A percentile compares a stretch with the other conserved stretches of the same genome.
Conservation (phyloP, 1,284 basidiomycete species). For the Heliocybe sulcata region DNA sequence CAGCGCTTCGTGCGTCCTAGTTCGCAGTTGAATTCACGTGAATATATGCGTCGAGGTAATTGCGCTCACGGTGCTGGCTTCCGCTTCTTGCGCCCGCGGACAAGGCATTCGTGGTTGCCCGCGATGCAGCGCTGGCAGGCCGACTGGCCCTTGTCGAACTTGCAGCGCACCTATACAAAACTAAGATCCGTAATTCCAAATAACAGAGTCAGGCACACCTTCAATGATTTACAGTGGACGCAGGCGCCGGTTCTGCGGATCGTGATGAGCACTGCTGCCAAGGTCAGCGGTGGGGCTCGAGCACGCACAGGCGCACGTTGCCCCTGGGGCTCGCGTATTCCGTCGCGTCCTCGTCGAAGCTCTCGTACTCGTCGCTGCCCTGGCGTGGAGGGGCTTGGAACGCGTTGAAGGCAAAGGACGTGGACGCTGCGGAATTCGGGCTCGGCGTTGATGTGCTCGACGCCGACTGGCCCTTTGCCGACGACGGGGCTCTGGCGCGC, state of each 20-base stretch:
- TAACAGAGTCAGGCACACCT: constrained; percentile 26
- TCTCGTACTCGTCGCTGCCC: not conserved
- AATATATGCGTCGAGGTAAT: constrained; percentile 2
- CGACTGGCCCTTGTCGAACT: constrained; percentile 34
- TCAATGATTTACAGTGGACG: constrained; percentile 52
- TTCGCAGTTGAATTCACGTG: not conserved
- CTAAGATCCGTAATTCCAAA: not conserved
- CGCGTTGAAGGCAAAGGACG: not conserved
- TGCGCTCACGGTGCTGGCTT: constrained; percentile 43
- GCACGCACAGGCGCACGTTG: not conserved
- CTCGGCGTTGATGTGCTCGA: not conserved
- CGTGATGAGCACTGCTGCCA: not conserved
- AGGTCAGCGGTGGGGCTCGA: not conserved
- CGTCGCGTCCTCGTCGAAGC: not conserved
- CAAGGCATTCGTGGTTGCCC: constrained; percentile 38
- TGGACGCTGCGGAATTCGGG: not conserved
- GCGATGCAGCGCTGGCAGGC: constrained; percentile 38
- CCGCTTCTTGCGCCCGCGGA: constrained; percentile 47
- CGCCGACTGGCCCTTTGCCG: not conserved
- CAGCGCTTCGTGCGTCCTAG: constrained; percentile 51
- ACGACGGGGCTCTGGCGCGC: not conserved
- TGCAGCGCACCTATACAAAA: constrained; percentile 39
- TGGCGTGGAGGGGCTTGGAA: not conserved
- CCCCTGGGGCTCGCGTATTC: not conserved
- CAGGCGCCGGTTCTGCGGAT: constrained; percentile 32